These are phyloP conservation scores for Ustulina deusta DNA, from an alignment of 2,329 filamentous ascomycete genomes.

Conservation along the genomic window DNA sequence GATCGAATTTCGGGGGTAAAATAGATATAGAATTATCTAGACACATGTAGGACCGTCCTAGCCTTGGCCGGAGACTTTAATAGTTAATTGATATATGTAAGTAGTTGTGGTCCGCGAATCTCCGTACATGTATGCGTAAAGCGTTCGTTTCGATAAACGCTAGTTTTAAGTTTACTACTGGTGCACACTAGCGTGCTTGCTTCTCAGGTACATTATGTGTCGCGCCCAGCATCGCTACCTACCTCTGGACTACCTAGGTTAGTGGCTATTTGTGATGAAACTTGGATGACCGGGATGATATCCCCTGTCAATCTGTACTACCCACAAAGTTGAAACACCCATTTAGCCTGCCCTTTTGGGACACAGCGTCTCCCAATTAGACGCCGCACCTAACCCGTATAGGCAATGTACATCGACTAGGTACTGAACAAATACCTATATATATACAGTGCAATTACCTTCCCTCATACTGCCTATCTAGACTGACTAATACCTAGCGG, in stretches of 20 bases:
- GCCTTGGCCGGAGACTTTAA: too few species aligned
- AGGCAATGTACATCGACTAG: not conserved
- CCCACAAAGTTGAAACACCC: constrained; percentile 13
- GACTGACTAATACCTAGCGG: not conserved
- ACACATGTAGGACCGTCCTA: too few species aligned
- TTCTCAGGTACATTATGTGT: not conserved
- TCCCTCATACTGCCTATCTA: not conserved
- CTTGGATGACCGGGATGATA: constrained; percentile 3
- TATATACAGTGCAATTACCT: not conserved
- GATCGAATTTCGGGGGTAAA: too few species aligned
- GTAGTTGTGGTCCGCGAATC: too few species aligned
- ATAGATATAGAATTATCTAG: too few species aligned
- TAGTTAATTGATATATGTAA: too few species aligned
- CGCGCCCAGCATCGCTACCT: not conserved
- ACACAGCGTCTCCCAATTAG: constrained; percentile 7
- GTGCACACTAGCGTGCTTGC: not conserved
- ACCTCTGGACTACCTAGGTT: not conserved
- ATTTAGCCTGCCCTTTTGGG: constrained; percentile 11
- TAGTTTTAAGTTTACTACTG: too few species aligned
- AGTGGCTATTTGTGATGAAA: constrained; percentile 4
- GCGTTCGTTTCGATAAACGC: too few species aligned
- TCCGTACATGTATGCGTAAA: too few species aligned
- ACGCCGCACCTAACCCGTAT: too few species aligned
- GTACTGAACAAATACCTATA: not conserved
- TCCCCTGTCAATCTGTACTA: constrained; percentile 8